Conservation (phyloP, 306 rosid genomes). For the Glycyrrhiza uralensis region DNA sequence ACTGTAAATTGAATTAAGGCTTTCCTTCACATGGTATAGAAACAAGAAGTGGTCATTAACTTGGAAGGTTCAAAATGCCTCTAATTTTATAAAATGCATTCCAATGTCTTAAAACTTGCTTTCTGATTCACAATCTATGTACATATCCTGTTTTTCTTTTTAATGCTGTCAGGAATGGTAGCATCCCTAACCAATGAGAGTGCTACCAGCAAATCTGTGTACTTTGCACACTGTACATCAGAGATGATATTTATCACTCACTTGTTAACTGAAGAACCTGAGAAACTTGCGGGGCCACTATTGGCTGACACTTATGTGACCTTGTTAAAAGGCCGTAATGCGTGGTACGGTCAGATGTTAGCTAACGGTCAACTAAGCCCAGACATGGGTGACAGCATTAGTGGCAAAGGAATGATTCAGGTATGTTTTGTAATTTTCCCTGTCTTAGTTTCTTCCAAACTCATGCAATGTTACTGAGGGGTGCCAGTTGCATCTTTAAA, state of each 20-base stretch:
- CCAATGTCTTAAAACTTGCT: not conserved
- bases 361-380: constrained; percentile 85
- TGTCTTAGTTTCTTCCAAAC: not conserved
- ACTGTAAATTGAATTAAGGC: not conserved
- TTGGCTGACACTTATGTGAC: constrained; percentile 91
- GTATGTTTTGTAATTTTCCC: constrained; percentile 32
- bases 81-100: not conserved
- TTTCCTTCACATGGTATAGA: constrained; percentile 17
- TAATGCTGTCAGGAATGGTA: constrained; percentile 65
- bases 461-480: not conserved
- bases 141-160: not conserved
- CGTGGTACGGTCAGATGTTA: constrained; percentile 59
- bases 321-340: constrained; percentile 75
- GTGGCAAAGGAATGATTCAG: constrained; percentile 98
- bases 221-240: constrained; percentile 89
- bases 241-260: constrained; percentile 89
- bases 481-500: constrained; percentile 7
- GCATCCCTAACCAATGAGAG: constrained; percentile 96
- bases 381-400: constrained; percentile 91
- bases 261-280: constrained; percentile 61
- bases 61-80: not conserved
- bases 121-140: not conserved
- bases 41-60: not conserved
- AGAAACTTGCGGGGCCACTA: constrained; percentile 93
- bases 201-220: constrained; percentile 92